These are phyloP conservation scores for Hypholoma fasciculare DNA, from an alignment of 768 basidiomycete genomes.

Conservation along the genomic window DNA sequence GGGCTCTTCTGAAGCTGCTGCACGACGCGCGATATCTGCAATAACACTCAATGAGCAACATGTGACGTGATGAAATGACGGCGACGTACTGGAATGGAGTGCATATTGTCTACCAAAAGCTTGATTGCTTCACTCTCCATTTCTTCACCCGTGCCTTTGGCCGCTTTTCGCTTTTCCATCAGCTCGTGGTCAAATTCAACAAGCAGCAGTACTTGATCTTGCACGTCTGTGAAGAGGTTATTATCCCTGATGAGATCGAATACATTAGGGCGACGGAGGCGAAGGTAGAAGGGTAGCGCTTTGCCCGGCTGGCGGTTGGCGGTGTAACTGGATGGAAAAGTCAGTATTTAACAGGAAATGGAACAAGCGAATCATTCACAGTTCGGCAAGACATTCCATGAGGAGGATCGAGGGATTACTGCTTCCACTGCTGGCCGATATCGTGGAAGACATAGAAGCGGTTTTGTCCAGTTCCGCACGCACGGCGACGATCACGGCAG, in stretches of 20 bases:
- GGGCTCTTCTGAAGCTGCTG: slow-evolving; percentile 77
- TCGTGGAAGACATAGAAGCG: slow-evolving; percentile 48
- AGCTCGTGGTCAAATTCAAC: slow-evolving; percentile 95
- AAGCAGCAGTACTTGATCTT: slow-evolving; percentile 88
- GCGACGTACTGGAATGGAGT: slow-evolving; percentile 88
- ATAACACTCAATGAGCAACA: background rate
- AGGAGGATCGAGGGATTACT: slow-evolving; percentile 47
- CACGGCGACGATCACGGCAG: slow-evolving; percentile 87
- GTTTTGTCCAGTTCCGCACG: slow-evolving; percentile 75
- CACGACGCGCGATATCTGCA: slow-evolving; percentile 83
- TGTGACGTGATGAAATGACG: background rate
- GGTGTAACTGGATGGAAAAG: slow-evolving; percentile 58
- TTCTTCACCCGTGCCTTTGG: slow-evolving; percentile 35
- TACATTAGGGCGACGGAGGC: slow-evolving; percentile 83
- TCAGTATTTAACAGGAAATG: background rate
- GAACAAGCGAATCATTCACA: slow-evolving; percentile 46
- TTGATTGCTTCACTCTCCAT: slow-evolving; percentile 77
- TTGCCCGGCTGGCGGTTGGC: slow-evolving; percentile 92
- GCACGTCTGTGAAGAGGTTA: slow-evolving; percentile 92
- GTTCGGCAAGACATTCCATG: slow-evolving; percentile 94
- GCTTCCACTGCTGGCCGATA: slow-evolving; percentile 39
- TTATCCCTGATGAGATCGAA: slow-evolving; percentile 93
- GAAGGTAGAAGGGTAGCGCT: slow-evolving; percentile 87
- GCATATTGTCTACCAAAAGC: slow-evolving; percentile 89
- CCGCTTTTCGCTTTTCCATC: slow-evolving; percentile 53